Evolutionary conservation across 2,329 filamentous ascomycete genomes (phyloP), one percentile per base, ranked within the genome.

Genomic region (Calonectria fujianensis): DNA sequence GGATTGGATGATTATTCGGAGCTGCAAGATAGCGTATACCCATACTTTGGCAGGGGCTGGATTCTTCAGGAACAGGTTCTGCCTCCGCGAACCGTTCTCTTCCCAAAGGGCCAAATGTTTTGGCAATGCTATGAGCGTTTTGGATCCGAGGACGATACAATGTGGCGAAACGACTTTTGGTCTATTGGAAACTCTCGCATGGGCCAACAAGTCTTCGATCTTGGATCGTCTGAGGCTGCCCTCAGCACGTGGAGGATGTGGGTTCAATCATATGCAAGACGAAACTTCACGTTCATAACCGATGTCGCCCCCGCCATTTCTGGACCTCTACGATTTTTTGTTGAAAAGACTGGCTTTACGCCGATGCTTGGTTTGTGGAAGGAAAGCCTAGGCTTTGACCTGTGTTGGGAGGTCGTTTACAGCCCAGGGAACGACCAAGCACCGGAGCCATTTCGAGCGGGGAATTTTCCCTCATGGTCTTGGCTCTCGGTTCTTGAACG

Each of bases 101-200:
- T 54, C 29, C 51, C 51, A 16, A 32, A 31, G 16, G 51, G 51
- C 51, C 51, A 54, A 54, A 54, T 54, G 13, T 54, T 54, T 54
- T 54, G 51, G 51, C 51, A 54, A 13, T 54, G 51, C 29, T 13
- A 18, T 10, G 9, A 31, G 5, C 27, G 51, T 8, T 54, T 54
- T 18, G 51, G 51, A 16, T 54, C 51, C 2, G 51, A 32, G 32
- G 51, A 54, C 11, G 27, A 54, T 54, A 54, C 51, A 9, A 2
- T 54, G 1, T 54, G 51, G 51, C 14, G 16, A 10, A 27, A 54
- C 14, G 27, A 31, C 6, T 54, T 32, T 32, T 11, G 51, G 6
- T 31, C 5, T 27, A 14, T 31, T 7, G 51, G 16, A 1, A 32
- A 31, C 4, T 27, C 51, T 4, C 14, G 3, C 9, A 16, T 31